Evolutionary conservation across 257 asterid species (phyloP).

Genomic region (Solanum ossicruentum): DNA sequence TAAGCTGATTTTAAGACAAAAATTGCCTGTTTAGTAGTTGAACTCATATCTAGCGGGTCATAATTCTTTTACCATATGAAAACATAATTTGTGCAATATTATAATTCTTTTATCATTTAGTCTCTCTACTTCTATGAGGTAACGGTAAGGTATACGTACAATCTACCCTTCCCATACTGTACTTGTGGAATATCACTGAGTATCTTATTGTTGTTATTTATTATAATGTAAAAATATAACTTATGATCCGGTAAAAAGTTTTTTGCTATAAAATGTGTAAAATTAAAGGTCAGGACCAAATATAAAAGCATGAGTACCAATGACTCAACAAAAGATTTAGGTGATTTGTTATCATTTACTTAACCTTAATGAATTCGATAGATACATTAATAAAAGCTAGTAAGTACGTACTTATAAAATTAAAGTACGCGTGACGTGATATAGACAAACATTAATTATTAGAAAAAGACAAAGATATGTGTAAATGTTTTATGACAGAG

Average conservation of each 20-base stretch:
- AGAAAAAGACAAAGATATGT: background rate
- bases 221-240: background rate
- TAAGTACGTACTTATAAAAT: background rate
- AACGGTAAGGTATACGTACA: too few relatives aligned
- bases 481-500: background rate
- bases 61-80: background rate
- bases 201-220: too few relatives aligned
- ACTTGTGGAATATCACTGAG: too few relatives aligned
- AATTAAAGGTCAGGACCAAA: too few relatives aligned
- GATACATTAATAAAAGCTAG: background rate
- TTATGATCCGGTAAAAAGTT: background rate
- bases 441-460: too few relatives aligned
- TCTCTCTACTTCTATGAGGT: too few relatives aligned
- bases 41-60: background rate
- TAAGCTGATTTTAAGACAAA: background rate
- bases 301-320: background rate
- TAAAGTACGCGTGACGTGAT: background rate
- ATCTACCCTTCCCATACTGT: too few relatives aligned
- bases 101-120: too few relatives aligned
- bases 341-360: background rate
- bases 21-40: background rate
- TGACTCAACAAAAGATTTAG: background rate
- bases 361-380: background rate
- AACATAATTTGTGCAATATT: background rate
- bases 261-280: too few relatives aligned